Evolutionary conservation across 2,329 filamentous ascomycete genomes (phyloP).

Genomic region (Ceratocystis alfenasii): DNA sequence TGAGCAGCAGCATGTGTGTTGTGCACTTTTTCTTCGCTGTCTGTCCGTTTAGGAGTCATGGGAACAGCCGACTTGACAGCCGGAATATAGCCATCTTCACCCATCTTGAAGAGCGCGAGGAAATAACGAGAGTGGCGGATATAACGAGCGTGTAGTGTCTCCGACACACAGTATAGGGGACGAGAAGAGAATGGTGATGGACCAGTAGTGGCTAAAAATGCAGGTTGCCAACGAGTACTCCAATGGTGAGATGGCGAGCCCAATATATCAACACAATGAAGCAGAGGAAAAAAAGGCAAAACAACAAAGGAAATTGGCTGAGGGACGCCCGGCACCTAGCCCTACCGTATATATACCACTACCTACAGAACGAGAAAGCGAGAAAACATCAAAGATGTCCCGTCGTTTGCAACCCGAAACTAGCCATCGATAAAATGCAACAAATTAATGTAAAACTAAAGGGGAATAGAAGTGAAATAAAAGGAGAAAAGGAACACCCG

Average conservation of each 20-base stretch:
- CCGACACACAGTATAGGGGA: background rate
- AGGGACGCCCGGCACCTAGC: background rate
- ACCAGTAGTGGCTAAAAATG: background rate
- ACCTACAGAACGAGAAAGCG: background rate
- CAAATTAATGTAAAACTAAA: constrained; percentile 1
- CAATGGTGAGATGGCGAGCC: background rate
- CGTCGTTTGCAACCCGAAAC: background rate
- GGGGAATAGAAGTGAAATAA: constrained; percentile 11
- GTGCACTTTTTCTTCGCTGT: constrained; percentile 15
- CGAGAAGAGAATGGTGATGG: background rate
- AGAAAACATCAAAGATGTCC: constrained; percentile 4
- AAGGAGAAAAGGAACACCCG: constrained; percentile 1
- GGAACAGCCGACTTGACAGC: constrained; percentile 9
- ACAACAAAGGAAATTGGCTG: background rate
- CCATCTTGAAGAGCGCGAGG: constrained; percentile 6
- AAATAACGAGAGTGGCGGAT: background rate
- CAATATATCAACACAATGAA: background rate
- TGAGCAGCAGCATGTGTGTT: constrained; percentile 18
- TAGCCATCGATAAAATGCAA: background rate
- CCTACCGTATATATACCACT: constrained; percentile 1
- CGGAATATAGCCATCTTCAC: constrained; percentile 18
- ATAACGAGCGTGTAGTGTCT: background rate
- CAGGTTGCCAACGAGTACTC: background rate
- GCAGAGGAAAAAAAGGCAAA: background rate
- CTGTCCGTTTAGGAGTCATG: constrained; percentile 12